phyloP scores from a whole-genome alignment of 768 basidiomycete genomes.

The Strobilomyces echinocephalus region DNA sequence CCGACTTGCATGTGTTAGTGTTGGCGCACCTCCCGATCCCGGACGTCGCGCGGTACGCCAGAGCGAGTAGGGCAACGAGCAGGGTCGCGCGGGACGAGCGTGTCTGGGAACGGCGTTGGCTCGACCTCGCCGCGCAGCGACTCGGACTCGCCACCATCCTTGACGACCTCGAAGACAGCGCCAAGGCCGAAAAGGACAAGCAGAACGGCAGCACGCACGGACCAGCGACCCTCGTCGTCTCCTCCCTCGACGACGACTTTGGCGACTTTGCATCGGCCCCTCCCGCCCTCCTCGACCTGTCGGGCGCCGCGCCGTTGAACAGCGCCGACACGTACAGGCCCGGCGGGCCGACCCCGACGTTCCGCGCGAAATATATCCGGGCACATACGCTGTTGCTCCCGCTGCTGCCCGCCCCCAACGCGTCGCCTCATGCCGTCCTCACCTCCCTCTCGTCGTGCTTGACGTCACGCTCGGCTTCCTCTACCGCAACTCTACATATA shows the following conservation, averaged over 20 bases:
- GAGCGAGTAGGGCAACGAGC: conserved; percentile 59
- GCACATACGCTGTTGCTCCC: conserved; percentile 62
- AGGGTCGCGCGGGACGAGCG: conserved; percentile 63
- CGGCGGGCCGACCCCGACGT: conserved; percentile 28
- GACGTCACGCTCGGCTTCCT: conserved; percentile 36
- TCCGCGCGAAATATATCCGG: conserved; percentile 58
- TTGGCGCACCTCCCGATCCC: conserved; percentile 71
- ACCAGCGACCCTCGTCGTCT: conserved; percentile 57
- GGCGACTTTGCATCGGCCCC: conserved; percentile 70
- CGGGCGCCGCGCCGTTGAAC: conserved; percentile 4
- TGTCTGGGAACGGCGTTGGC: conserved; percentile 76
- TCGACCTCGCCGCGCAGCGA: conserved; percentile 48
- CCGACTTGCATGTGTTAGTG: conserved; percentile 70
- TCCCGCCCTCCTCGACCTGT: conserved; percentile 21
- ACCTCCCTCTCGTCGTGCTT: conserved; percentile 42
- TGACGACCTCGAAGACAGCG: conserved; percentile 51
- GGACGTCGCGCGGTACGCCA: conserved; percentile 74
- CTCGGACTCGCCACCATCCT: conserved; percentile 44
- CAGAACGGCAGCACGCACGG: conserved; percentile 35
- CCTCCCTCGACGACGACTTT: conserved; percentile 63
- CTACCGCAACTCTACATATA: conserved; percentile 37
- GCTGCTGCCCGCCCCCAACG: conserved; percentile 51
- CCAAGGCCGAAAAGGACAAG: conserved; percentile 33
- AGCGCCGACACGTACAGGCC: conserved; percentile 12
- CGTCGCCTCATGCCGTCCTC: conserved; percentile 65